Conservation (phyloP, 768 basidiomycete genomes). For the Agaricus subrufescens region DNA sequence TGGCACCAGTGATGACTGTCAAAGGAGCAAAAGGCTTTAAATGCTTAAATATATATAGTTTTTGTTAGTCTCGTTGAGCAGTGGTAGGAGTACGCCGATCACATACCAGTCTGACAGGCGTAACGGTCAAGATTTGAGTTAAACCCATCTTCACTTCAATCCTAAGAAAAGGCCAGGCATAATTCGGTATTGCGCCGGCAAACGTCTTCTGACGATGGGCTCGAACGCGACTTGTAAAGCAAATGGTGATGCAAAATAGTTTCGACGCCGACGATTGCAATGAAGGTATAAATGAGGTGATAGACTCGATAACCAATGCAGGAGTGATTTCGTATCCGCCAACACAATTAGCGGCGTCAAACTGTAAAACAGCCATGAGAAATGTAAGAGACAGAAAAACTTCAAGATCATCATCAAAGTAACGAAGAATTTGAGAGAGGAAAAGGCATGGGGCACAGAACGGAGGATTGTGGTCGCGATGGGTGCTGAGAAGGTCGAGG, state of each 20-base stretch:
- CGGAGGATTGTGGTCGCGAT: conserved; percentile 41
- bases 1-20: conserved; percentile 45
- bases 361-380: conserved; percentile 24
- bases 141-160: conserved; percentile 35
- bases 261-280: conserved; percentile 43
- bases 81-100: not conserved
- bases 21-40: conserved; percentile 22
- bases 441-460: conserved; percentile 45
- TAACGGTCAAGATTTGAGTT: conserved; percentile 16
- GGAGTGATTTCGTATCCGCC: conserved; percentile 54
- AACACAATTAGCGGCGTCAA: conserved; percentile 26
- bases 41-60: not conserved
- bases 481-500: conserved; percentile 27
- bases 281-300: conserved; percentile 32
- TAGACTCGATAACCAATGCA: conserved; percentile 19
- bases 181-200: conserved; percentile 4
- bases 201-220: conserved; percentile 18
- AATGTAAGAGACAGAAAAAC: conserved; percentile 12
- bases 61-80: not conserved
- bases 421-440: conserved; percentile 47
- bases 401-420: conserved; percentile 30
- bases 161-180: conserved; percentile 35
- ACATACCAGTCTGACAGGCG: conserved; percentile 21
- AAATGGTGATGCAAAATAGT: conserved; percentile 45
- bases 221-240: conserved; percentile 46